A percentile compares a stretch with the other conserved stretches of the same genome.
phyloP scores from a whole-genome alignment of 2,329 filamentous ascomycete species.

The Fusarium sp. region DNA sequence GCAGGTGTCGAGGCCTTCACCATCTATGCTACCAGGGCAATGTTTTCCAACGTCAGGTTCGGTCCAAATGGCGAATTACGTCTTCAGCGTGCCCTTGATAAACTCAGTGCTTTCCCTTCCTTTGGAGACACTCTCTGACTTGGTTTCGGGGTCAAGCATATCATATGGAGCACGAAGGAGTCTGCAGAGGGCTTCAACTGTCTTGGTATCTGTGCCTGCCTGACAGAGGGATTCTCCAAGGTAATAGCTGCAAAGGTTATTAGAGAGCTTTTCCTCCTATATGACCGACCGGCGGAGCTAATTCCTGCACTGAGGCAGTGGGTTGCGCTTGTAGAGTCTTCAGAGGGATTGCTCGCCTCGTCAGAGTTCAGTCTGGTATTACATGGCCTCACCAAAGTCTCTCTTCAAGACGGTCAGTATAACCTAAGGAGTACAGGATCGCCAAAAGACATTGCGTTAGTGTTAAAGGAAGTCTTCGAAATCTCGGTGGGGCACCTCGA shows the following conservation, averaged over 20 bases:
- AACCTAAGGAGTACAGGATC: accelerated
- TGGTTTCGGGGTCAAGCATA: accelerated
- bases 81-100: accelerated
- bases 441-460: accelerated
- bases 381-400: accelerated
- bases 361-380: accelerated
- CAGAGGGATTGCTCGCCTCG: accelerated
- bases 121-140: accelerated
- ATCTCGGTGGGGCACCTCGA: accelerated
- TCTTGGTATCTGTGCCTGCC: background rate
- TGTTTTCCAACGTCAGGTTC: accelerated
- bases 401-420: accelerated
- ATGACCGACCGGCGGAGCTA: background rate
- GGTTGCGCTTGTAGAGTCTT: accelerated
- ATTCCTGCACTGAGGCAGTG: accelerated
- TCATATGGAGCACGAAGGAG: background rate
- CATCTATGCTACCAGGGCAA: accelerated
- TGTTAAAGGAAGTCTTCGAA: accelerated
- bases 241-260: accelerated
- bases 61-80: background rate
- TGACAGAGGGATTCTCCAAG: accelerated
- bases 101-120: accelerated
- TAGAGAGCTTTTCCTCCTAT: accelerated
- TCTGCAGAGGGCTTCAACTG: background rate
- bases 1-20: accelerated